phyloP scores from a whole-genome alignment of 148 eudicot genomes.

The Beta vulgaris region DNA sequence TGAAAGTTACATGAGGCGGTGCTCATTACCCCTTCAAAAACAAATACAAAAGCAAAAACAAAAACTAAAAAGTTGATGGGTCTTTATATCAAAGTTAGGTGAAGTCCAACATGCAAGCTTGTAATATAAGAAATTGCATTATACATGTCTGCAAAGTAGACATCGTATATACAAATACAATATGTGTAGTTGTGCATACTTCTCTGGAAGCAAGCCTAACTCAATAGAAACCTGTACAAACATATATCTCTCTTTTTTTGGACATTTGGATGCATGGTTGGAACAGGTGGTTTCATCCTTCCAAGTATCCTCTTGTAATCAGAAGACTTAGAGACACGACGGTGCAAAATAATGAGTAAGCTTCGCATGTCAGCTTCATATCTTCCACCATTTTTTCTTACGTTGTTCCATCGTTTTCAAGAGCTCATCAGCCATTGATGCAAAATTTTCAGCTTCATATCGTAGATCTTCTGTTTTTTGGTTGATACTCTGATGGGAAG shows the following conservation, averaged over 20 bases:
- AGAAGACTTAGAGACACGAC: no score
- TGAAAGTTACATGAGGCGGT: no score
- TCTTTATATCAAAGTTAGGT: background rate
- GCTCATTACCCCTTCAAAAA: no score
- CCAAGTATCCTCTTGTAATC: background rate
- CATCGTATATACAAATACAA: background rate
- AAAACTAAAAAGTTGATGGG: background rate
- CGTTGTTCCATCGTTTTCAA: slow-evolving; percentile 60
- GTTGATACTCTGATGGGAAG: slow-evolving; percentile 54
- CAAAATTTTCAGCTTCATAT: slow-evolving; percentile 72
- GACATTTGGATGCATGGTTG: background rate
- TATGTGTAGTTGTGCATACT: background rate
- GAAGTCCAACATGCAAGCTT: background rate
- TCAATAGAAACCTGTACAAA: background rate
- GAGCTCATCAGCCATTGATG: slow-evolving; percentile 75
- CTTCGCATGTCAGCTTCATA: slow-evolving; percentile 31
- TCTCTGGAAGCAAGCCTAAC: background rate
- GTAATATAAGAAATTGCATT: background rate
- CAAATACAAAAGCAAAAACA: background rate
- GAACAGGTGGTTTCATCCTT: background rate
- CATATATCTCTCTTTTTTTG: background rate
- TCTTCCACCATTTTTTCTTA: slow-evolving; percentile 65
- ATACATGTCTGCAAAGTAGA: background rate
- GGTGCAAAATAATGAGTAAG: no score
- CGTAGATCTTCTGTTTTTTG: slow-evolving; percentile 61